These are phyloP conservation scores for Clausena lansium DNA, from an alignment of 345 rosid genomes.

Conservation along the genomic window DNA sequence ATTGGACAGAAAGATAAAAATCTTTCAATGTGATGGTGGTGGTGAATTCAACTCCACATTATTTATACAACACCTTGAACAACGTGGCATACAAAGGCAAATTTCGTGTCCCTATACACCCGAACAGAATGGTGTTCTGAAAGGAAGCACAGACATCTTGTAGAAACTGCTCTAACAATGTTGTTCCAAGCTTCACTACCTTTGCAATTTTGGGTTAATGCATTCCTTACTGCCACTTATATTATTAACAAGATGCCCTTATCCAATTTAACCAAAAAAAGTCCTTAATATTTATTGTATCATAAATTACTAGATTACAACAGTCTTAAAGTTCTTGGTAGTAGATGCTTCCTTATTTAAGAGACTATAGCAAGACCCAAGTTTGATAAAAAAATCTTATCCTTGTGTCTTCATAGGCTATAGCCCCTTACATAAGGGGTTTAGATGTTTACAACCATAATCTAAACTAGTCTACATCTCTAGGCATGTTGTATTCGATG, in stretches of 20 bases:
- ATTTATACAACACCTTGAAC: not conserved
- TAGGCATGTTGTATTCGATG: not conserved
- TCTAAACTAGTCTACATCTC: no score
- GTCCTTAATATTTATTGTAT: not conserved
- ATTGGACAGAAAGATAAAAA: not conserved
- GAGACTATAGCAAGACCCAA: not conserved
- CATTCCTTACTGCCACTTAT: not conserved
- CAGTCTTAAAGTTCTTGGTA: no score
- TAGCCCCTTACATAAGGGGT: not conserved
- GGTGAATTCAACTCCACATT: not conserved
- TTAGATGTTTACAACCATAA: not conserved
- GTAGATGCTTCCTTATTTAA: not conserved
- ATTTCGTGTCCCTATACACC: not conserved
- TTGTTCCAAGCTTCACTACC: not conserved
- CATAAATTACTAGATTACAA: not conserved
- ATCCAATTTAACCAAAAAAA: not conserved
- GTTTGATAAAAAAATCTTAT: not conserved
- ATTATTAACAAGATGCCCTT: not conserved
- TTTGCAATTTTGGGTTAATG: not conserved
- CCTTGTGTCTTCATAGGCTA: not conserved
- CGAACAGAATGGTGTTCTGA: not conserved
- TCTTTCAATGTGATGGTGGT: constrained; percentile 10
- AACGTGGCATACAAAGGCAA: not conserved
- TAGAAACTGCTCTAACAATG: not conserved
- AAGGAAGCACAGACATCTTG: not conserved